Conservation (phyloP, 1,284 basidiomycete genomes). For the Ceratobasidium theobromae region DNA sequence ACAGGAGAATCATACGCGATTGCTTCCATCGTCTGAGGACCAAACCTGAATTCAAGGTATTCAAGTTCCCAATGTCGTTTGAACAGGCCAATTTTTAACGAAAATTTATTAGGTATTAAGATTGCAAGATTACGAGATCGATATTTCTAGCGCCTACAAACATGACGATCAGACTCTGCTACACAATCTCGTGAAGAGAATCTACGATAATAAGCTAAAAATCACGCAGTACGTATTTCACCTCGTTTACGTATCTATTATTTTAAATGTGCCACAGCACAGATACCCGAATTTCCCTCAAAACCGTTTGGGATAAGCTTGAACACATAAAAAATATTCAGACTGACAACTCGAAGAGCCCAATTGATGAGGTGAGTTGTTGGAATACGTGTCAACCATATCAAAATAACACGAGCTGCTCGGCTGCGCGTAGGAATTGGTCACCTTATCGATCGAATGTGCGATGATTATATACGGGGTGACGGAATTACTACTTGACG, state of each 20-base stretch:
- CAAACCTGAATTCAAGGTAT: background rate
- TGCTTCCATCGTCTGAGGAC: background rate
- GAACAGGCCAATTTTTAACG: background rate
- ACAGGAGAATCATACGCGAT: background rate
- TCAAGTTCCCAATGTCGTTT: background rate
- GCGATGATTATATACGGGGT: constrained; percentile 8
- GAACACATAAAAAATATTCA: too few species aligned
- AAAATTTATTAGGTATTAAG: background rate
- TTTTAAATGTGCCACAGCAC: too few species aligned
- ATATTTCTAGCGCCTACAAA: background rate
- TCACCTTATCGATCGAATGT: background rate
- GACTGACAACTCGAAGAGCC: background rate
- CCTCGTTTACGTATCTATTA: background rate
- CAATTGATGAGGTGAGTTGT: background rate
- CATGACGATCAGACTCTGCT: constrained; percentile 6
- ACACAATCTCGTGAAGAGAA: background rate
- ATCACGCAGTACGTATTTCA: background rate
- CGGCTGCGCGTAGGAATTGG: background rate
- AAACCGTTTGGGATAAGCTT: too few species aligned
- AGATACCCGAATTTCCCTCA: too few species aligned
- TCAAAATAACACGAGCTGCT: background rate
- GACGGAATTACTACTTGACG: background rate
- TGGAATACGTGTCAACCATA: background rate
- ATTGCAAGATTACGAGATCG: background rate
- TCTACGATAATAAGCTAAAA: background rate